Evolutionary conservation across 2,329 filamentous ascomycete genomes (phyloP).

Genomic region (Pochonia chlamydosporia): DNA sequence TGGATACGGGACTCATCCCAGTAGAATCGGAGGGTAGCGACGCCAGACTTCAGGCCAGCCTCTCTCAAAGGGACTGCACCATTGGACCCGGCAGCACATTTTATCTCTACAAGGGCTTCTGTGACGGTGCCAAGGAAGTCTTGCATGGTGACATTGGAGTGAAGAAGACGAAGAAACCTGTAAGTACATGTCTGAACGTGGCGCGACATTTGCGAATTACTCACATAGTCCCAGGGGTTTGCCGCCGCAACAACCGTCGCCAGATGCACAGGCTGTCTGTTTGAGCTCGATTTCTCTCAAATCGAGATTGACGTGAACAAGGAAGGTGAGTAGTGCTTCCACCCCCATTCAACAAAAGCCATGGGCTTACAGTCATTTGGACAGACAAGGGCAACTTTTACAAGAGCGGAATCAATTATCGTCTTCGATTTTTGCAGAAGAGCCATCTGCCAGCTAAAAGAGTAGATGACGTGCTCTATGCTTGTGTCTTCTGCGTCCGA

Average conservation of each 20-base stretch:
- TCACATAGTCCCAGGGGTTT: conserved; percentile 29
- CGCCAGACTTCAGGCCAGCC: background rate
- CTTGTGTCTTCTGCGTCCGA: conserved; percentile 49
- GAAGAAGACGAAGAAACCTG: conserved; percentile 44
- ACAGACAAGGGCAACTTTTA: conserved; percentile 36
- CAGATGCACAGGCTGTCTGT: conserved; percentile 47
- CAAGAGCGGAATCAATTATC: conserved; percentile 41
- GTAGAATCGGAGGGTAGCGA: conserved; percentile 11
- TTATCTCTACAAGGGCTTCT: conserved; percentile 48
- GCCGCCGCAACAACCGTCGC: conserved; percentile 37
- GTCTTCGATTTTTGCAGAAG: conserved; percentile 51
- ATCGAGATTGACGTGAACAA: conserved; percentile 47
- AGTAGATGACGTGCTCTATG: conserved; percentile 48
- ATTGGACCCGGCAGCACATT: conserved; percentile 44
- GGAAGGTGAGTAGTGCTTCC: conserved; percentile 39
- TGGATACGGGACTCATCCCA: conserved; percentile 16
- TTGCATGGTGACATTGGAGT: conserved; percentile 43
- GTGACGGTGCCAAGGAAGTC: conserved; percentile 46
- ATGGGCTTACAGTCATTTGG: no score
- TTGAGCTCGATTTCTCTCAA: conserved; percentile 46
- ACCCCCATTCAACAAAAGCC: no score
- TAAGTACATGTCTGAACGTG: conserved; percentile 19
- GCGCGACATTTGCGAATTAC: background rate
- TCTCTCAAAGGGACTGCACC: conserved; percentile 27
- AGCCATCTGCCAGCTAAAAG: conserved; percentile 44